Base-by-base conservation (phyloP, 1,284 basidiomycete genomes). In the Trichosporon ovoides region DNA sequence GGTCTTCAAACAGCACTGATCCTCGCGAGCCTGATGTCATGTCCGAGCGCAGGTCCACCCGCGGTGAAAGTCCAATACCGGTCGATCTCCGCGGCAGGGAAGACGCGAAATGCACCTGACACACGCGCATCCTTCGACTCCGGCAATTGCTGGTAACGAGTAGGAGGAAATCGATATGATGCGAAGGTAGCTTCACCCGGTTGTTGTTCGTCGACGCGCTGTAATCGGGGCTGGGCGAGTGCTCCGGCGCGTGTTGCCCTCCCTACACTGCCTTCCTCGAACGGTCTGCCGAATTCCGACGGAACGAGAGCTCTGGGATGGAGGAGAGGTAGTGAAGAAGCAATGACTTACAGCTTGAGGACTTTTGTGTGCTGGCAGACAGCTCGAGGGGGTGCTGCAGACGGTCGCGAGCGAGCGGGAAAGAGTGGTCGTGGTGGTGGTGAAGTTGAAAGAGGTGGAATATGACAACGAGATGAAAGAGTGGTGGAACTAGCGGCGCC, bases 21-120 rank as follows among this genome's bases (percentile, higher is more conserved):
- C 43, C 22, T 48, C 28, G 43, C 14, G 24, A 13, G 9, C 22
- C 43, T 28, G 43, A 28, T 48, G 43, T 11, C 3, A 48, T 28
- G 43, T 48, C 43, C 13, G 43, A 48, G 43, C 43, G 43, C 24
- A n/a, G 22, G n/a, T n/a, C n/a, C n/a, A n/a, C n/a, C n/a, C 43
- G n/a, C n/a, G 22, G 3, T 4, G 28, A 31, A 31, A 9, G 28
- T 9, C 5, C 28, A 31, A 31, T 56, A 37, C 22, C 9, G 28
- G 28, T 4, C n/a, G n/a, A n/a, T n/a, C n/a, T n/a, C n/a, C n/a
- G n/a, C n/a, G n/a, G n/a, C 28, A 31, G 28, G 9, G 28, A 31
- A 9, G 28, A 31, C n/a, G n/a, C 28, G 9, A 9, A 5, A 4
- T 31, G 22, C 19, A 48, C 43, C 22, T 20, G 28, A 22, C 6